Conservation (phyloP, 2,329 filamentous ascomycete species). For the Moelleriella libera region DNA sequence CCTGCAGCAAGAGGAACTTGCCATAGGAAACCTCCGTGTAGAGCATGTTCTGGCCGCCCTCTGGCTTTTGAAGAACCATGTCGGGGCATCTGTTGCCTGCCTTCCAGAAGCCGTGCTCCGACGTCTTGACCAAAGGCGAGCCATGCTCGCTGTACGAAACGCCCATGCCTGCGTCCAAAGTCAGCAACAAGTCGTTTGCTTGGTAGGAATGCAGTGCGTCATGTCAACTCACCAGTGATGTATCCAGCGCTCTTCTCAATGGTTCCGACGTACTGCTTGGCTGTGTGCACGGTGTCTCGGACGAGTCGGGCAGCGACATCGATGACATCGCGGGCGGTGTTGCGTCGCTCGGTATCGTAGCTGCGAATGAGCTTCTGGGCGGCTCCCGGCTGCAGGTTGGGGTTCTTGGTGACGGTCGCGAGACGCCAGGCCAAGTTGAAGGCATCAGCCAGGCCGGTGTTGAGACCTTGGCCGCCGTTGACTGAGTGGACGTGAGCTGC, state of each 20-base stretch:
- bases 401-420: conserved; percentile 12
- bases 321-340: conserved; percentile 28
- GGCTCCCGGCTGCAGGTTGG: conserved; percentile 8
- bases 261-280: conserved; percentile 29
- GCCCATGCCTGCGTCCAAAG: conserved; percentile 20
- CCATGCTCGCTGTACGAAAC: conserved; percentile 21
- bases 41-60: conserved; percentile 10
- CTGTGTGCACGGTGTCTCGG: conserved; percentile 26
- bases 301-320: conserved; percentile 31
- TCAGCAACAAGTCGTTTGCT: neutral
- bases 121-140: conserved; percentile 19
- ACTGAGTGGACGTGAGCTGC: conserved; percentile 42
- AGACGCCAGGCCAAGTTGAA: conserved; percentile 41
- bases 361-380: conserved; percentile 19
- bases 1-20: conserved; percentile 14
- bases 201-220: too few species aligned
- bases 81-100: conserved; percentile 24
- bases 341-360: conserved; percentile 28
- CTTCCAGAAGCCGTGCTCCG: conserved; percentile 19
- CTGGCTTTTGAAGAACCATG: conserved; percentile 11
- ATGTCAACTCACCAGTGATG: conserved; percentile 25
- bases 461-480: conserved; percentile 43
- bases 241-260: conserved; percentile 33
- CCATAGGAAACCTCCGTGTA: conserved; percentile 19
- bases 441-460: conserved; percentile 42